These are phyloP conservation scores for Blastocladiella britannica DNA, from an alignment of 192 early-diverging fungal genomes.

Conservation along the genomic window DNA sequence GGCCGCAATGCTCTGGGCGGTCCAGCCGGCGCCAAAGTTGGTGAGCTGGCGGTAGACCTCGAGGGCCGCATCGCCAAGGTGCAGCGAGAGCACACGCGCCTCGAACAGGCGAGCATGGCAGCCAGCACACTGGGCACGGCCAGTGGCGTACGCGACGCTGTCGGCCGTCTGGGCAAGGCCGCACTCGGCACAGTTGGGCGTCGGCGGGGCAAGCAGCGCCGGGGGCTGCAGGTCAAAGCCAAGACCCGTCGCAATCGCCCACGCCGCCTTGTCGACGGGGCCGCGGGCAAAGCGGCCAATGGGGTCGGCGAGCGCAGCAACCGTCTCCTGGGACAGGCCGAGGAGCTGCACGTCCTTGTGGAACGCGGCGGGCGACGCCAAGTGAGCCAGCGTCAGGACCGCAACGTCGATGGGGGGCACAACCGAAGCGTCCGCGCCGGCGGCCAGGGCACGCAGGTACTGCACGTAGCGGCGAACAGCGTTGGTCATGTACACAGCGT, in stretches of 20 bases:
- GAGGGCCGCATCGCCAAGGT: no score
- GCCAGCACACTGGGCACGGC: no score
- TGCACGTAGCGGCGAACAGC: neutral
- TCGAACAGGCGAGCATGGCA: no score
- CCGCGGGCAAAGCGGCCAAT: neutral
- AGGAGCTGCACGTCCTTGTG: neutral
- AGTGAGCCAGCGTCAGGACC: neutral
- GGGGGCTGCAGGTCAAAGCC: neutral
- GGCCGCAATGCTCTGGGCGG: no score
- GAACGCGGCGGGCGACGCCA: neutral
- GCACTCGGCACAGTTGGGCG: neutral
- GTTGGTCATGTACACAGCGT: no score
- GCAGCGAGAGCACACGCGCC: no score
- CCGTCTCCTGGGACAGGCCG: no score
- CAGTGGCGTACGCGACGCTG: neutral
- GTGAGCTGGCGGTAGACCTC: no score
- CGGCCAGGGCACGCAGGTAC: neutral
- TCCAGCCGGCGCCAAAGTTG: no score
- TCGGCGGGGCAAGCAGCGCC: neutral
- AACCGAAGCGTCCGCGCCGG: neutral
- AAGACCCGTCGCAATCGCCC: neutral
- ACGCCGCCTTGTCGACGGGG: neutral
- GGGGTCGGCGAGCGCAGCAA: neutral
- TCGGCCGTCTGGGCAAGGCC: neutral
- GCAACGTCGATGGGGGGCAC: neutral